phyloP scores from a whole-genome alignment of 2,329 filamentous ascomycete genomes.

The Teratosphaeria nubilosa region DNA sequence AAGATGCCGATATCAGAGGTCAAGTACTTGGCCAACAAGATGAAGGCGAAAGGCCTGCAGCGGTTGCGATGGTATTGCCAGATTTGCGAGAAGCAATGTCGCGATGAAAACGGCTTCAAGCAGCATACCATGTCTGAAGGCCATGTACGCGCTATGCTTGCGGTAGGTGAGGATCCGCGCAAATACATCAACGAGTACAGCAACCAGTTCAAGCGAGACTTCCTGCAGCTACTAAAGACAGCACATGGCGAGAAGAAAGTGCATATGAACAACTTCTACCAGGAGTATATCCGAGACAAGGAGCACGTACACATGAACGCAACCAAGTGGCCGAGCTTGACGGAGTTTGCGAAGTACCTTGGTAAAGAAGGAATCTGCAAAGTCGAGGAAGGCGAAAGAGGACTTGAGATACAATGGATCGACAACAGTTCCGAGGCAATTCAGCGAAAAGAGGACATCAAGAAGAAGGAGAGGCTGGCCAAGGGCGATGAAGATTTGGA shows the following conservation, averaged over 20 bases:
- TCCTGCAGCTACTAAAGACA: slow-evolving; percentile 65
- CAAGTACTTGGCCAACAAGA: slow-evolving; percentile 84
- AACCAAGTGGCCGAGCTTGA: slow-evolving; percentile 78
- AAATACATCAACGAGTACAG: slow-evolving; percentile 76
- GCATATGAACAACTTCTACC: slow-evolving; percentile 86
- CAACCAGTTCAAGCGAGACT: slow-evolving; percentile 71
- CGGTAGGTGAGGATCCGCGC: slow-evolving; percentile 78
- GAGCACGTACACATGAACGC: slow-evolving; percentile 90
- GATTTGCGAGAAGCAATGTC: slow-evolving; percentile 64
- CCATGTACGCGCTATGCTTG: slow-evolving; percentile 80
- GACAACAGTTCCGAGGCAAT: slow-evolving; percentile 85
- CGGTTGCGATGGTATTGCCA: slow-evolving; percentile 84
- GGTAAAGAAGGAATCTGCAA: slow-evolving; percentile 79
- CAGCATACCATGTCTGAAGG: slow-evolving; percentile 69
- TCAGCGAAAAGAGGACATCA: slow-evolving; percentile 66
- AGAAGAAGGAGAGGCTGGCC: slow-evolving; percentile 76
- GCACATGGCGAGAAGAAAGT: slow-evolving; percentile 86
- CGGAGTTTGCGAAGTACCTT: slow-evolving; percentile 80
- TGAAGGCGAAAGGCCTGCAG: slow-evolving; percentile 71
- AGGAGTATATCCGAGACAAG: slow-evolving; percentile 81
- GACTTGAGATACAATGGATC: slow-evolving; percentile 78
- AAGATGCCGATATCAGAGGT: slow-evolving; percentile 88
- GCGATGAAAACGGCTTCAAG: slow-evolving; percentile 86
- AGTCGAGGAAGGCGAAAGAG: slow-evolving; percentile 84
- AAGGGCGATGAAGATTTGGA: slow-evolving; percentile 86